Conservation (phyloP, 2,329 filamentous ascomycete genomes). For the Phyllosticta citriasiana region DNA sequence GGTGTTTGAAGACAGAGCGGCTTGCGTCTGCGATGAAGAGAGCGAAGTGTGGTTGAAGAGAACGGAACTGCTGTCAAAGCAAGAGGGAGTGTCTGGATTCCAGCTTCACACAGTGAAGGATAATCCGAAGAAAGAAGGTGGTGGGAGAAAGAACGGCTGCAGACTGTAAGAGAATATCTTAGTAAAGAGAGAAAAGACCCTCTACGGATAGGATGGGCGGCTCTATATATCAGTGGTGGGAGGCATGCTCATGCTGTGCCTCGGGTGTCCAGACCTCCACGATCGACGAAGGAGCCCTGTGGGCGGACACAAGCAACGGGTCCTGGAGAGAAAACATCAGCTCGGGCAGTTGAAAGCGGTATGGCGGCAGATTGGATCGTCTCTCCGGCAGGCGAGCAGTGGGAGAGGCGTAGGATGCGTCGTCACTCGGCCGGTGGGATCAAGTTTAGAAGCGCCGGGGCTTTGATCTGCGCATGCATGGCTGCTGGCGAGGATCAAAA, state of each 20-base stretch:
- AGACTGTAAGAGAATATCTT: slow-evolving; percentile 8
- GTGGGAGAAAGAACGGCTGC: slow-evolving; percentile 6
- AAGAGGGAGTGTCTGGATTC: slow-evolving; percentile 2
- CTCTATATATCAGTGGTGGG: not conserved
- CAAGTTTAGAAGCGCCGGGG: not conserved
- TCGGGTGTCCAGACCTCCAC: not conserved
- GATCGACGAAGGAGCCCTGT: not conserved
- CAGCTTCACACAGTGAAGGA: slow-evolving; percentile 11
- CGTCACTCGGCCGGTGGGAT: not conserved
- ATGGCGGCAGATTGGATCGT: not conserved
- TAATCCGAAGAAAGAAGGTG: slow-evolving; percentile 9
- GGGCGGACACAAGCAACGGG: slow-evolving; percentile 2
- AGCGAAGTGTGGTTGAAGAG: slow-evolving; percentile 13
- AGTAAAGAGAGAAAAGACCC: slow-evolving; percentile 2
- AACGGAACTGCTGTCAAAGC: slow-evolving; percentile 10
- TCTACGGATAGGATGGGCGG: not conserved
- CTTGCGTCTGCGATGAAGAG: slow-evolving; percentile 9
- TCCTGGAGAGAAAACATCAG: not conserved
- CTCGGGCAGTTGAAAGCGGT: not conserved
- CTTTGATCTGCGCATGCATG: slow-evolving; percentile 9
- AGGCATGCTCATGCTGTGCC: not conserved
- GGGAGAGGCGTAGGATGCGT: not conserved
- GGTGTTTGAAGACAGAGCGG: slow-evolving; percentile 6
- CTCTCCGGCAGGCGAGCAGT: not conserved
- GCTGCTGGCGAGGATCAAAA: not conserved